These are phyloP conservation scores for Gossypium davidsonii DNA, from an alignment of 441 rosid genomes.

Conservation along the genomic window DNA sequence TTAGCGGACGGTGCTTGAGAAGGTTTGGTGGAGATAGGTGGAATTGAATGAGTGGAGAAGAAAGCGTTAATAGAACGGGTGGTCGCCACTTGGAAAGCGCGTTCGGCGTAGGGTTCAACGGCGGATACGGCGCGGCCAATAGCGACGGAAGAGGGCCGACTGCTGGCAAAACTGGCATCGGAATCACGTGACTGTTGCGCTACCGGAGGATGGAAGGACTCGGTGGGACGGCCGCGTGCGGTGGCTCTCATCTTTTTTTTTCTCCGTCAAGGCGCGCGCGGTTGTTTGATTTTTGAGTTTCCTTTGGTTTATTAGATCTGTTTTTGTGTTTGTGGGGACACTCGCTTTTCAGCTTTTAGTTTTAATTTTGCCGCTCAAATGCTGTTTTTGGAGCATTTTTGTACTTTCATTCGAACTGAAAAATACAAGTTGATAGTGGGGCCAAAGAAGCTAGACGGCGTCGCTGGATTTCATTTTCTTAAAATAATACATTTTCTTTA, in stretches of 20 bases:
- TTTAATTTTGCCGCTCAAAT: not conserved
- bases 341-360: not conserved
- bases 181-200: constrained; percentile 67
- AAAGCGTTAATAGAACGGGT: constrained; percentile 56
- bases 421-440: not conserved
- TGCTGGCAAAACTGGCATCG: constrained; percentile 81
- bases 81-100: constrained; percentile 44
- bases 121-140: constrained; percentile 34
- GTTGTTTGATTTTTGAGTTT: not conserved
- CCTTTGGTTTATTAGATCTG: not conserved
- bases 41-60: constrained; percentile 52
- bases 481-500: not conserved
- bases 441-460: not conserved
- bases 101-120: constrained; percentile 43
- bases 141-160: constrained; percentile 75
- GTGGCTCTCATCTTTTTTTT: constrained; percentile 36
- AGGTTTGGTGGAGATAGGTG: constrained; percentile 27
- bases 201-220: constrained; percentile 30
- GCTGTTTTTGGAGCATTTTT: not conserved
- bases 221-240: constrained; percentile 44
- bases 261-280: not conserved
- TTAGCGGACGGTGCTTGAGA: constrained; percentile 61
- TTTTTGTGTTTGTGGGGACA: not conserved
- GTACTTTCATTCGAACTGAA: not conserved
- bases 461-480: not conserved